A percentile compares a stretch with the other conserved stretches of the same genome.
These are phyloP conservation scores for Brettanomyces custersianus DNA, from an alignment of 805 yeast species.

Conservation along the genomic window DNA sequence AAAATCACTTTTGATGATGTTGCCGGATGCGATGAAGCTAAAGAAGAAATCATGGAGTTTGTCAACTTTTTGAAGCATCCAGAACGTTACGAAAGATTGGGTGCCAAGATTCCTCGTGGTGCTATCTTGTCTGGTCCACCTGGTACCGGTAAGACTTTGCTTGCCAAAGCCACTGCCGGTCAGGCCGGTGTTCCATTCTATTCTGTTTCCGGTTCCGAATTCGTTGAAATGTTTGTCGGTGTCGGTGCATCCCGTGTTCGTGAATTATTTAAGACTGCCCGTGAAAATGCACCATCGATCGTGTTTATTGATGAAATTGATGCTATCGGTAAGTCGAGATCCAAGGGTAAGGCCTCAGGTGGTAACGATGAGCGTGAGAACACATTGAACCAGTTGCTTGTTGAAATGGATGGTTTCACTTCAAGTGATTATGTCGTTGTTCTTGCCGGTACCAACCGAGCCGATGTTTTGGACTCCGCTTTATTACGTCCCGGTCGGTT, in stretches of 20 bases:
- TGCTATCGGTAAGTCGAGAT: conserved; percentile 86
- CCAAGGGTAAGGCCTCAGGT: conserved; percentile 65
- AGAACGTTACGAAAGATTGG: conserved; percentile 71
- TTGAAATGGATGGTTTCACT: conserved; percentile 93
- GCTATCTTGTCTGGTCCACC: conserved; percentile 94
- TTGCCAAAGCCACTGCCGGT: conserved; percentile 95
- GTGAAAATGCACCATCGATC: conserved; percentile 84
- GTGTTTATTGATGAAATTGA: conserved; percentile 92
- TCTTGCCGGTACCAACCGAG: conserved; percentile 89
- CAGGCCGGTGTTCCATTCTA: conserved; percentile 93
- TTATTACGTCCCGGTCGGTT: conserved; percentile 91
- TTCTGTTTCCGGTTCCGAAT: conserved; percentile 88
- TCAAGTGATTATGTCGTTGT: conserved; percentile 88
- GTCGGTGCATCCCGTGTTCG: conserved; percentile 95
- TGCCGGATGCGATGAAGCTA: conserved; percentile 93
- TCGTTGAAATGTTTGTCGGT: conserved; percentile 96
- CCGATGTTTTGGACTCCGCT: conserved; percentile 86
- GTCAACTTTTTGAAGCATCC: conserved; percentile 85
- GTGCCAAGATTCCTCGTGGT: conserved; percentile 94
- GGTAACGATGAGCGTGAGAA: conserved; percentile 91
- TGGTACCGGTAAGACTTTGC: conserved; percentile 90
- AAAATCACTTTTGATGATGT: conserved; percentile 80
- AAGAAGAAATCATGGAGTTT: conserved; percentile 92
- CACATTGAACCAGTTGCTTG: conserved; percentile 83
- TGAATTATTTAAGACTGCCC: conserved; percentile 82